Evolutionary conservation across 805 yeast genomes (phyloP).

Genomic region (Suhomyces tanzawaensis): DNA sequence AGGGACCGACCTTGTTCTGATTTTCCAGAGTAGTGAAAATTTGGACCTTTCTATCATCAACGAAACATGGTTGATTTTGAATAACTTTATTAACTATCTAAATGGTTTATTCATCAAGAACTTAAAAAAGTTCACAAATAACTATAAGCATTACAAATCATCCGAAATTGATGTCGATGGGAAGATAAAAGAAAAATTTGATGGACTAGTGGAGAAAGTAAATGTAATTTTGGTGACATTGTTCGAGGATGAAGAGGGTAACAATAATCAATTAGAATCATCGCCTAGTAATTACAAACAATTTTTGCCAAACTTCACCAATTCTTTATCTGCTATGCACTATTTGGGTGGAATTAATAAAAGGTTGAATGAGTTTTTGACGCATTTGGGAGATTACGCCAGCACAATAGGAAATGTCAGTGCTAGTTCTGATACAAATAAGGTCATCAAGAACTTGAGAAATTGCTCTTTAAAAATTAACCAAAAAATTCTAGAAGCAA

Average conservation of each 20-base stretch:
- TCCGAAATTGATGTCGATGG: constrained; percentile 31
- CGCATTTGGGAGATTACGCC: constrained; percentile 29
- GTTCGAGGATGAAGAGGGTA: constrained; percentile 27
- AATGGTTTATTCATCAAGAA: constrained; percentile 29
- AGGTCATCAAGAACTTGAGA: constrained; percentile 32
- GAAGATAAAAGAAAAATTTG: constrained; percentile 24
- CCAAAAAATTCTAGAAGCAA: constrained; percentile 40
- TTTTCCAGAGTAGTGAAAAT: constrained; percentile 38
- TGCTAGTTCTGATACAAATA: constrained; percentile 36
- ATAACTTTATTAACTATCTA: constrained; percentile 34
- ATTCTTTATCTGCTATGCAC: constrained; percentile 39
- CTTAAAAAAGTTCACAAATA: constrained; percentile 34
- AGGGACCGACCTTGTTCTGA: constrained; percentile 4
- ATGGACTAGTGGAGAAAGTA: constrained; percentile 24
- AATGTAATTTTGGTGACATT: constrained; percentile 24
- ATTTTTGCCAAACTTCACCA: constrained; percentile 39
- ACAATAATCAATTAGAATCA: constrained; percentile 33
- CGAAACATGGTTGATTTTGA: constrained; percentile 43
- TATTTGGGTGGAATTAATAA: constrained; percentile 30
- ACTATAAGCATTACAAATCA: constrained; percentile 34
- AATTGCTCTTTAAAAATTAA: constrained; percentile 30
- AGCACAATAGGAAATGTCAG: constrained; percentile 33
- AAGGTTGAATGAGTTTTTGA: constrained; percentile 27
- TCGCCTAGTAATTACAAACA: constrained; percentile 34
- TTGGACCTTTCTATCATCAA: constrained; percentile 40